Conservation (phyloP, 2,329 filamentous ascomycete genomes). For the Paracamarosporium sp. region DNA sequence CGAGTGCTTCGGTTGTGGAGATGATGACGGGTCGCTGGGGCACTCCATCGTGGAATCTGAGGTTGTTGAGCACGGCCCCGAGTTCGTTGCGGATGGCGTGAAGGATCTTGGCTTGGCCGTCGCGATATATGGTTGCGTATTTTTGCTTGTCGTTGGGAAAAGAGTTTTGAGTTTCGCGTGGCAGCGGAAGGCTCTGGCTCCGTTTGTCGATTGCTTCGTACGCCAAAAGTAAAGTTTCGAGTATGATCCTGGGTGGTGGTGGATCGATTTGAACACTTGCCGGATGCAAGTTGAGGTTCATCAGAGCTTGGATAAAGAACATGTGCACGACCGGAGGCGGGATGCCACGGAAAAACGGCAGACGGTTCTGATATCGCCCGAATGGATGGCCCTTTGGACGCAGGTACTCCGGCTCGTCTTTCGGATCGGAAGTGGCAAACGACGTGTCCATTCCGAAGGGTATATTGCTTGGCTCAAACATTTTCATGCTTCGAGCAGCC, state of each 20-base stretch:
- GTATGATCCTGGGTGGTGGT: slow-evolving; percentile 25
- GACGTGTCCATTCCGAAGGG: slow-evolving; percentile 34
- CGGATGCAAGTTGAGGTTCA: slow-evolving; percentile 24
- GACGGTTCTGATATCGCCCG: slow-evolving; percentile 37
- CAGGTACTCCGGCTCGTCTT: slow-evolving; percentile 42
- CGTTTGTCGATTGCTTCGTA: slow-evolving; percentile 32
- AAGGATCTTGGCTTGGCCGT: slow-evolving; percentile 45
- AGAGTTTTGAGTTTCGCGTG: not conserved
- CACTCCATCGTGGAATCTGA: slow-evolving; percentile 7
- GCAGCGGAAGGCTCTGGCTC: slow-evolving; percentile 24
- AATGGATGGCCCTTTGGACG: slow-evolving; percentile 38
- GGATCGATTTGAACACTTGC: slow-evolving; percentile 14
- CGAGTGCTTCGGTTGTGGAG: slow-evolving; percentile 18
- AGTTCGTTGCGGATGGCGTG: slow-evolving; percentile 32
- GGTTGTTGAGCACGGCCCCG: slow-evolving; percentile 15
- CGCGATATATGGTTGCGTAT: slow-evolving; percentile 52
- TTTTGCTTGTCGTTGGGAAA: slow-evolving; percentile 46
- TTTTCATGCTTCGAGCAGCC: slow-evolving; percentile 22
- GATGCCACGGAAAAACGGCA: slow-evolving; percentile 41
- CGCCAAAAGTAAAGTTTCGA: slow-evolving; percentile 29
- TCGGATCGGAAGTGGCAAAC: slow-evolving; percentile 26
- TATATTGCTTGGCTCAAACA: slow-evolving; percentile 24
- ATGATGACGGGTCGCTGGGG: slow-evolving; percentile 19
- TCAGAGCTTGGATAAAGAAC: slow-evolving; percentile 35
- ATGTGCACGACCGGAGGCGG: slow-evolving; percentile 42